phyloP scores from a whole-genome alignment of 2,329 filamentous ascomycete species.

The Hypoxylon sp. region DNA sequence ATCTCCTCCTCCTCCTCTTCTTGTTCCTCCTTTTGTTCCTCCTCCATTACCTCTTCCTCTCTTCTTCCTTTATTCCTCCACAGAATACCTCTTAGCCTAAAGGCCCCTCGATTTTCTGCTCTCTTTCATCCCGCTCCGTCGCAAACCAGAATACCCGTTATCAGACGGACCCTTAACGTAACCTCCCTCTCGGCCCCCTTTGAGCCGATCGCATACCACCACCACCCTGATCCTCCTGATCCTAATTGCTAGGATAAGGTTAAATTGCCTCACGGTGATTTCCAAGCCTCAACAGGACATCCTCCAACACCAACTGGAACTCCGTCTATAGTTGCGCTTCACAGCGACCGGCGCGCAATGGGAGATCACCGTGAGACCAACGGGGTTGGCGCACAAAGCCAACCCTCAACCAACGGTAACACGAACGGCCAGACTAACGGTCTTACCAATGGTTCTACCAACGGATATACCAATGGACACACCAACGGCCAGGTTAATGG shows the following conservation, averaged over 20 bases:
- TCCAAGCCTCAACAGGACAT: conserved; percentile 28
- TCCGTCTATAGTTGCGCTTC: conserved; percentile 30
- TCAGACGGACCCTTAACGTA: conserved; percentile 31
- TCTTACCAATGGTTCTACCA: background rate
- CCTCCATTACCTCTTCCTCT: conserved; percentile 18
- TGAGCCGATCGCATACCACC: conserved; percentile 34
- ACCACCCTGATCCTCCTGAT: conserved; percentile 14
- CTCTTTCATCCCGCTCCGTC: conserved; percentile 29
- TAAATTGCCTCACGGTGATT: conserved; percentile 47
- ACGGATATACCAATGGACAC: conserved; percentile 30
- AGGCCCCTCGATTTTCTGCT: conserved; percentile 11
- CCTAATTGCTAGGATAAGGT: conserved; percentile 49
- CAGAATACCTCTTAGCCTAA: conserved; percentile 7
- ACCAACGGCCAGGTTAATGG: conserved; percentile 32
- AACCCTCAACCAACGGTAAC: conserved; percentile 25
- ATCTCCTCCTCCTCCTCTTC: conserved; percentile 17
- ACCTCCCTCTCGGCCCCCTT: conserved; percentile 35
- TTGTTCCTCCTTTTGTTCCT: conserved; percentile 9
- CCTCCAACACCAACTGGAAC: conserved; percentile 19
- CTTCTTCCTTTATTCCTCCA: conserved; percentile 10
- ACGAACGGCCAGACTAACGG: conserved; percentile 23
- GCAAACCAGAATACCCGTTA: conserved; percentile 27
- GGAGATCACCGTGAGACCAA: conserved; percentile 49
- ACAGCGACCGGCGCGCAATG: conserved; percentile 46
- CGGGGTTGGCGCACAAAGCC: conserved; percentile 38